These are phyloP conservation scores for Vinca major DNA, from an alignment of 305 asterid genomes.

Conservation along the genomic window DNA sequence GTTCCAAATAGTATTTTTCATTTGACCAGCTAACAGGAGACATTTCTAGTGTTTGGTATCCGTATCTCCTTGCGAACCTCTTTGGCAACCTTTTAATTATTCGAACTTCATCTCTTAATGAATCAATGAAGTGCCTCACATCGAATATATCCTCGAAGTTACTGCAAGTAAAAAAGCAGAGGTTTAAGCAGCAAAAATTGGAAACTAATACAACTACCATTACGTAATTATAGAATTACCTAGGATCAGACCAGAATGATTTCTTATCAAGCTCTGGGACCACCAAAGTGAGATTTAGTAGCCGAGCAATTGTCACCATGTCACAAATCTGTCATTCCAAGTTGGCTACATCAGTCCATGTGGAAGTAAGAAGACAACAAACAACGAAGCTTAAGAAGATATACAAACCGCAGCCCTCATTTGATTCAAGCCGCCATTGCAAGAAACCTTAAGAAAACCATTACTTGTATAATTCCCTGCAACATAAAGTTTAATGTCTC, in stretches of 20 bases:
- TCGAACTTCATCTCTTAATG: slow-evolving; percentile 85
- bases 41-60: slow-evolving; percentile 64
- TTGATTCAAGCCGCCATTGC: slow-evolving; percentile 99
- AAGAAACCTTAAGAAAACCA: slow-evolving; percentile 84
- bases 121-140: slow-evolving; percentile 77
- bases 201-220: not conserved
- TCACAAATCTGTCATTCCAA: slow-evolving; percentile 74
- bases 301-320: slow-evolving; percentile 91
- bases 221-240: slow-evolving; percentile 38
- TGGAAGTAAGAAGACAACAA: slow-evolving; percentile 11
- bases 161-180: slow-evolving; percentile 45
- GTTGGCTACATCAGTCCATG: slow-evolving; percentile 25
- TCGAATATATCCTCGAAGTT: slow-evolving; percentile 90
- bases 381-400: slow-evolving; percentile 14
- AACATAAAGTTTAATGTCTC: slow-evolving; percentile 15
- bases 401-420: slow-evolving; percentile 91
- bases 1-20: slow-evolving; percentile 86
- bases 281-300: slow-evolving; percentile 83
- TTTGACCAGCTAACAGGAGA: slow-evolving; percentile 99
- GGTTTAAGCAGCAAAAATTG: slow-evolving; percentile 6
- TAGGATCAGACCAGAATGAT: slow-evolving; percentile 98
- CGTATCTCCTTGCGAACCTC: slow-evolving; percentile 52
- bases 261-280: slow-evolving; percentile 95
- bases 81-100: slow-evolving; percentile 81
- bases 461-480: slow-evolving; percentile 90